Evolutionary conservation across 2,329 filamentous ascomycete species (phyloP), one percentile per base, ranked within the genome.

Genomic region (Thielaviopsis euricoi): DNA sequence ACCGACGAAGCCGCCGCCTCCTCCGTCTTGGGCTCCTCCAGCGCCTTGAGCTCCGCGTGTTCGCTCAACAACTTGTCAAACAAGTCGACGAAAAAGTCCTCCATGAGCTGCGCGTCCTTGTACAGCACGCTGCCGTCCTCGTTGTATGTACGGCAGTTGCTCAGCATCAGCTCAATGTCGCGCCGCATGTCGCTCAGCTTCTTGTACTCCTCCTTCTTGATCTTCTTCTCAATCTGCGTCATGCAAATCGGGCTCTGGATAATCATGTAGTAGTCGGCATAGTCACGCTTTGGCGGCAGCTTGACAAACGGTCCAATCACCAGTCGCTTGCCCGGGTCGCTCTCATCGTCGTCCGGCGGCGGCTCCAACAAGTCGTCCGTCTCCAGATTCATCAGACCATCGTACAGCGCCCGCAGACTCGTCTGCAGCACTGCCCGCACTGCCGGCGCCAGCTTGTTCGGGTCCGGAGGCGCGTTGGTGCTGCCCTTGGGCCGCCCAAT

Each of bases 271-370:
- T 98, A 98, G 68, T 97, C 90, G 25, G 89, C 86, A 67, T 94
- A 98, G 60, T 91, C 83, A 60, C 85, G 84, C 73, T 89, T 94
- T 48, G 89, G 85, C 1, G 91, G 91, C 33, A 96, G 76, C 67
- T 93, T 90, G 70, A 97, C 80, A 70, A 98, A 98, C 0, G 90
- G 91, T 33, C 90, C 89, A 63, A 96, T 96, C 67, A 96, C 88
- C 57, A 89, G 79, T 53, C 90, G 87, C 64, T 84, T 86, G 50
- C 73, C 72, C 1, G 77, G 74, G 57, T 79, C 79, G 5, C 76
- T 77, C 7, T 81, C 80, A 15, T 61, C 56, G 22, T 61, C 60
- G 25, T 81, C 77, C 57, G 73, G 80, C 58, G 69, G 78, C 63
- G 68, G 76, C 57, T 81, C 76, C 63, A 78, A 76, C 13, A 79